phyloP scores from a whole-genome alignment of 1,284 basidiomycete genomes.

The Rugosomyces carneus region DNA sequence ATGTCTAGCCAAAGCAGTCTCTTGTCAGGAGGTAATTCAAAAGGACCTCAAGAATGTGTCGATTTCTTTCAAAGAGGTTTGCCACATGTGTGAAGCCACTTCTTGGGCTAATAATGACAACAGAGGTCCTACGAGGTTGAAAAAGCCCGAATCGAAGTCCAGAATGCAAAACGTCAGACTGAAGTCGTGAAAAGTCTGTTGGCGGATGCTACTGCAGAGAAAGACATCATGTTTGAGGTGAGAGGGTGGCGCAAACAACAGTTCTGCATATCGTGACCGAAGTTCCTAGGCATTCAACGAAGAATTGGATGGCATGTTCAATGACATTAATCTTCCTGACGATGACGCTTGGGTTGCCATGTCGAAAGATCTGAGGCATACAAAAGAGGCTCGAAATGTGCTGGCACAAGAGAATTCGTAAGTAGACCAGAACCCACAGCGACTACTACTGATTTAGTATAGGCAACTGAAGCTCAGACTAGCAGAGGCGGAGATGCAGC shows the following conservation, averaged over 20 bases:
- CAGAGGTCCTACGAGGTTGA: slow-evolving; percentile 58
- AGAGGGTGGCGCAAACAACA: not conserved
- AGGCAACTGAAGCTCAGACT: slow-evolving; percentile 69
- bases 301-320: slow-evolving; percentile 85
- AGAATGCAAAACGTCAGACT: slow-evolving; percentile 64
- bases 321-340: slow-evolving; percentile 70
- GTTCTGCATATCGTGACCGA: slow-evolving; percentile 6
- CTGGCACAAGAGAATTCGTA: slow-evolving; percentile 74
- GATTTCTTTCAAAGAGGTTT: slow-evolving; percentile 52
- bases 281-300: slow-evolving; percentile 78
- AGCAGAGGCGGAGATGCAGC: slow-evolving; percentile 66
- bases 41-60: slow-evolving; percentile 42
- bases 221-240: slow-evolving; percentile 88
- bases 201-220: slow-evolving; percentile 73
- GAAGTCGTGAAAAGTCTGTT: slow-evolving; percentile 74
- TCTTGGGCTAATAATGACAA: slow-evolving; percentile 5
- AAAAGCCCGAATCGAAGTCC: slow-evolving; percentile 56
- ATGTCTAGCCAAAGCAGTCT: slow-evolving; percentile 42
- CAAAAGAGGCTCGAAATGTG: slow-evolving; percentile 72
- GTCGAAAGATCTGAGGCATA: slow-evolving; percentile 61
- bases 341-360: slow-evolving; percentile 75
- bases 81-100: slow-evolving; percentile 11
- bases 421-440: slow-evolving; percentile 24
- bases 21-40: slow-evolving; percentile 48
- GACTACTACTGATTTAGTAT: slow-evolving; percentile 9